phyloP scores from a whole-genome alignment of 2,329 filamentous ascomycete genomes.

The Nemania sp. region DNA sequence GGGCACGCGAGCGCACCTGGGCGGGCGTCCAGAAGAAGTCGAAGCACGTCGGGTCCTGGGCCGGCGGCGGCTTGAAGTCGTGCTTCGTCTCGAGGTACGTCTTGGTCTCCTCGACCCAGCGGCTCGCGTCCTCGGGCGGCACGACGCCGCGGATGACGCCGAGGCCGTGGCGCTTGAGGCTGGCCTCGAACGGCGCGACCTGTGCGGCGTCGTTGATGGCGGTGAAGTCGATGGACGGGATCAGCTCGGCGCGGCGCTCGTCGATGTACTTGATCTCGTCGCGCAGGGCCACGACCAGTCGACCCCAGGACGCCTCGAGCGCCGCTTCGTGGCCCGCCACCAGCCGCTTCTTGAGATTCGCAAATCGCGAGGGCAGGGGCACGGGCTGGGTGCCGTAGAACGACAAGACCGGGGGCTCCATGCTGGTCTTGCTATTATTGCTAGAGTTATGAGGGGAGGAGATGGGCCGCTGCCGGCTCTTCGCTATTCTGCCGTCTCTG shows the following conservation, averaged over 20 bases:
- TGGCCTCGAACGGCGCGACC: conserved; percentile 58
- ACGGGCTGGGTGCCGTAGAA: conserved; percentile 63
- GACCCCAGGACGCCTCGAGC: conserved; percentile 59
- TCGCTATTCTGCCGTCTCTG: conserved; percentile 39
- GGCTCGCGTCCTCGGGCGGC: conserved; percentile 58
- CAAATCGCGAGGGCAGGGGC: conserved; percentile 62
- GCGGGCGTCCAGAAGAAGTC: conserved; percentile 76
- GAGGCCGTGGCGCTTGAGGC: conserved; percentile 65
- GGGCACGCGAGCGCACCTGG: conserved; percentile 69
- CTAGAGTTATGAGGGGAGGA: too few relatives aligned
- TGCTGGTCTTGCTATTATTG: conserved; percentile 41
- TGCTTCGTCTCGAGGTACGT: conserved; percentile 60
- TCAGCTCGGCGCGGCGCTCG: conserved; percentile 54
- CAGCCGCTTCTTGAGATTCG: conserved; percentile 59
- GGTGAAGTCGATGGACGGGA: conserved; percentile 59
- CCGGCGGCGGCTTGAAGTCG: conserved; percentile 58
- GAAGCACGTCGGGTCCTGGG: conserved; percentile 69
- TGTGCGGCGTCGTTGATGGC: conserved; percentile 54
- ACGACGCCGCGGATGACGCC: conserved; percentile 69
- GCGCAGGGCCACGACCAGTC: conserved; percentile 56
- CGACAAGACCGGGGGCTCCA: conserved; percentile 57
- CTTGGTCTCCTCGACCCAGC: conserved; percentile 61
- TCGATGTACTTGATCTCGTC: conserved; percentile 58
- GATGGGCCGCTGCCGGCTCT: conserved; percentile 39
- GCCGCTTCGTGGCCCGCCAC: conserved; percentile 59